Conservation (phyloP, 163 green algal species). For the Trebouxia gelatinosa region DNA sequence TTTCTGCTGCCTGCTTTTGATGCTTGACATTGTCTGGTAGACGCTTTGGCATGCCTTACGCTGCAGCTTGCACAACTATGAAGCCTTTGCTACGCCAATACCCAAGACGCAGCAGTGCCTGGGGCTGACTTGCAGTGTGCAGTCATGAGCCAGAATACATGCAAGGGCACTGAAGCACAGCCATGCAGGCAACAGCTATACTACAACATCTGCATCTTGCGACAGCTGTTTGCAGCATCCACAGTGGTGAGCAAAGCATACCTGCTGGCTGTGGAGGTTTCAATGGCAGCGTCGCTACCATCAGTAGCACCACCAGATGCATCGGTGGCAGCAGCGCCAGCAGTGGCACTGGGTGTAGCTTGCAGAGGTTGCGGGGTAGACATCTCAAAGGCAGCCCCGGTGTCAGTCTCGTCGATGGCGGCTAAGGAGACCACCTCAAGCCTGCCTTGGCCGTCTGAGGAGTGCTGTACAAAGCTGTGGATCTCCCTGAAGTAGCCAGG, state of each 20-base stretch:
- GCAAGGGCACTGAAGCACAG: too few relatives aligned
- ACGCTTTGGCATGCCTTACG: too few relatives aligned
- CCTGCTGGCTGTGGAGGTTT: background rate
- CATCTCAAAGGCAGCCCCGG: conserved; percentile 12
- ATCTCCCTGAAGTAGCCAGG: conserved; percentile 85
- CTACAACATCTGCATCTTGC: background rate
- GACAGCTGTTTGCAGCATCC: background rate
- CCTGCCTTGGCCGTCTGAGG: conserved; percentile 52
- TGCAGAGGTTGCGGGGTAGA: conserved; percentile 4
- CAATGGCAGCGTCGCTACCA: background rate
- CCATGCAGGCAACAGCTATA: background rate
- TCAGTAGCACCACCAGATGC: background rate
- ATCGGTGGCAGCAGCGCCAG: background rate
- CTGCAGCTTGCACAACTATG: too few relatives aligned
- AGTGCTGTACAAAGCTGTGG: conserved; percentile 71
- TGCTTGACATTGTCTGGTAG: too few relatives aligned
- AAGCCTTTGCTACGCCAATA: too few relatives aligned
- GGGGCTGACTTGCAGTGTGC: too few relatives aligned
- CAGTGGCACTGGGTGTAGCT: background rate
- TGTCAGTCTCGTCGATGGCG: conserved; percentile 41
- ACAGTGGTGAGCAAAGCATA: background rate
- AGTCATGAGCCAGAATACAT: too few relatives aligned
- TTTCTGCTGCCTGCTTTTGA: too few relatives aligned
- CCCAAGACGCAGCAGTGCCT: too few relatives aligned
- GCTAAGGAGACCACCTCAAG: conserved; percentile 79